Percentiles rank a stretch among this genome's conserved stretches.
Conservation (phyloP, 1,284 basidiomycete genomes). For the Pulveroboletus sp. region DNA sequence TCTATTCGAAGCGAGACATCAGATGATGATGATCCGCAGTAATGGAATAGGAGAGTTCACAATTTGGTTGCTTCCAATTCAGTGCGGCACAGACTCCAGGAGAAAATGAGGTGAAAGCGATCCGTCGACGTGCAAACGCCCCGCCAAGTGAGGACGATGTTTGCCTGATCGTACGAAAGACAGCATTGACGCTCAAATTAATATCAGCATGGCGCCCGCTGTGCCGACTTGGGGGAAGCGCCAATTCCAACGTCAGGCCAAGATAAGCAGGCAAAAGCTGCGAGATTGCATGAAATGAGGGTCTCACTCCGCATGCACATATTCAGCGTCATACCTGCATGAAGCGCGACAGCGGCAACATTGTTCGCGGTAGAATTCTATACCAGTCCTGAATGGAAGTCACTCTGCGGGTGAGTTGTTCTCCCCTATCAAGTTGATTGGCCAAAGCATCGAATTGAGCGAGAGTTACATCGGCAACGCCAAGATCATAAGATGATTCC, state of each 20-base stretch:
- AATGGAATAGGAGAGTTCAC: conserved; percentile 42
- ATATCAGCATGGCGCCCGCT: conserved; percentile 59
- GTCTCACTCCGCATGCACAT: conserved; percentile 6
- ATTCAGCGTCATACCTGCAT: conserved; percentile 51
- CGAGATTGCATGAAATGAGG: conserved; percentile 14
- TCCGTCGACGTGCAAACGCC: conserved; percentile 57
- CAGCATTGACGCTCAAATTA: conserved; percentile 79
- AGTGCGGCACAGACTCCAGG: conserved; percentile 85
- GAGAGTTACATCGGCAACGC: conserved; percentile 80
- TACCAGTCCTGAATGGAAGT: conserved; percentile 55
- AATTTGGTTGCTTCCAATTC: conserved; percentile 99
- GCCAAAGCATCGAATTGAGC: conserved; percentile 77
- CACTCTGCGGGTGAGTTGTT: conserved; percentile 26
- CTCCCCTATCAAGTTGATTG: conserved; percentile 43
- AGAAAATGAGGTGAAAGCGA: conserved; percentile 87
- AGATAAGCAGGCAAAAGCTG: conserved; percentile 71
- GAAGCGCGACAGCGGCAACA: conserved; percentile 70
- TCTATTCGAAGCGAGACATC: conserved; percentile 46
- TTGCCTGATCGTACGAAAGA: conserved; percentile 80
- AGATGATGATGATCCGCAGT: conserved; percentile 16
- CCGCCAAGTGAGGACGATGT: conserved; percentile 50
- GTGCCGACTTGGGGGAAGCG: conserved; percentile 43
- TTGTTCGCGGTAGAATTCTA: conserved; percentile 45
- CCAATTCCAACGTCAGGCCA: conserved; percentile 79
- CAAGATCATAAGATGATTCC: conserved; percentile 69